A percentile compares a stretch with the other conserved stretches of the same genome.
These are phyloP conservation scores for Nelumbo lutea DNA, from an alignment of 164 flowering plant species.

Conservation along the genomic window DNA sequence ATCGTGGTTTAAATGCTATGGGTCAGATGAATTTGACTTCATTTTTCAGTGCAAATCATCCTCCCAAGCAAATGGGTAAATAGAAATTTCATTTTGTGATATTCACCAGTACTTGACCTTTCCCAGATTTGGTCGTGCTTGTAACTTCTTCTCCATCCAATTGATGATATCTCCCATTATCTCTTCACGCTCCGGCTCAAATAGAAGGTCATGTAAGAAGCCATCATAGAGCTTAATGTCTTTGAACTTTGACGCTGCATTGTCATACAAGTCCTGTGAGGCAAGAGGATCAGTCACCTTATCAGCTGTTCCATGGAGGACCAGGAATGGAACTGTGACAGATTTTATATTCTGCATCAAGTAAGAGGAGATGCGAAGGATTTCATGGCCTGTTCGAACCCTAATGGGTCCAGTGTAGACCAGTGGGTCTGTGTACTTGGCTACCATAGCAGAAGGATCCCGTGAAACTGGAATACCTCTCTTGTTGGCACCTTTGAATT, in stretches of 20 bases:
- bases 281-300: constrained; percentile 92
- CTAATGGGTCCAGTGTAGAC: constrained; percentile 97
- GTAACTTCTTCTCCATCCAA: neutral
- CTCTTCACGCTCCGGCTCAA: neutral
- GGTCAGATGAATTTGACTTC: no score
- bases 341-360: constrained; percentile 68
- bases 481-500: constrained; percentile 96
- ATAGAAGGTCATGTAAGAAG: constrained; percentile 74
- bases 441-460: constrained; percentile 71
- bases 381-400: constrained; percentile 93
- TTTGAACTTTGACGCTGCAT: constrained; percentile 63
- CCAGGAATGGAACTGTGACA: constrained; percentile 42
- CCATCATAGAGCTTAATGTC: constrained; percentile 93
- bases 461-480: constrained; percentile 75
- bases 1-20: no score
- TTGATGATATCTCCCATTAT: constrained; percentile 5
- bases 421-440: constrained; percentile 91
- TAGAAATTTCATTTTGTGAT: neutral
- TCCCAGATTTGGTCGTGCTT: neutral
- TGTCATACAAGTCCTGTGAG: constrained; percentile 55
- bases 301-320: constrained; percentile 94
- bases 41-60: no score
- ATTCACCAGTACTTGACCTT: neutral
- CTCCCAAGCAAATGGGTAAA: neutral
- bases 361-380: constrained; percentile 71